phyloP scores from a whole-genome alignment of 495 filamentous ascomycete species.

The Talaromyces proteolyticus region DNA sequence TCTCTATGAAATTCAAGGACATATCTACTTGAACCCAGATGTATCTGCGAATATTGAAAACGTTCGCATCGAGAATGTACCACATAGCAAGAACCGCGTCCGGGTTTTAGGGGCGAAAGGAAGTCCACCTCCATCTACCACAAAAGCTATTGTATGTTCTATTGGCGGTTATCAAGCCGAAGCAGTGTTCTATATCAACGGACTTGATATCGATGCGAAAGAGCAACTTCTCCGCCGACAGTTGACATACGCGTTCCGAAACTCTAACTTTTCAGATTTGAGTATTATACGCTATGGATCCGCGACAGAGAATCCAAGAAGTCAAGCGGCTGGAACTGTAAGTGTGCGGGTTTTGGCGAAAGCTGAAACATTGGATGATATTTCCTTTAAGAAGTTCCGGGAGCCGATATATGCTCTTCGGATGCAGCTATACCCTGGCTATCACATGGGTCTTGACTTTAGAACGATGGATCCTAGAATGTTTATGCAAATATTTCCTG shows the following conservation, averaged over 20 bases:
- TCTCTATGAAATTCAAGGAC: constrained; percentile 57
- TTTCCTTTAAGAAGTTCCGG: neutral
- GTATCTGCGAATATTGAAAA: constrained; percentile 47
- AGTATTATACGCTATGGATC: constrained; percentile 30
- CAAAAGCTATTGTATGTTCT: constrained; percentile 49
- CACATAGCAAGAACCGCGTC: constrained; percentile 27
- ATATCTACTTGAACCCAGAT: constrained; percentile 51
- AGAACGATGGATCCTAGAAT: no score
- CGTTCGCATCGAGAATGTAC: constrained; percentile 40
- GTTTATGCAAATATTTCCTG: no score
- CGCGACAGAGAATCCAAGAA: constrained; percentile 15
- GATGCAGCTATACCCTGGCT: no score
- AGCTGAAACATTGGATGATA: constrained; percentile 6
- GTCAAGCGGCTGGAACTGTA: constrained; percentile 33
- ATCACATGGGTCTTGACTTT: no score
- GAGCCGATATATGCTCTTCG: no score
- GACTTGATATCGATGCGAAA: constrained; percentile 42
- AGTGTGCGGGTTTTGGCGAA: constrained; percentile 33
- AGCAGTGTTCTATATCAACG: constrained; percentile 30
- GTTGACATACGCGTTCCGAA: constrained; percentile 14
- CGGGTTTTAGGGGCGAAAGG: constrained; percentile 36
- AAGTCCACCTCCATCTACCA: constrained; percentile 45
- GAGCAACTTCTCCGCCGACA: constrained; percentile 34
- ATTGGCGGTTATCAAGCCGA: constrained; percentile 44
- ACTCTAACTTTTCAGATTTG: constrained; percentile 19